These are phyloP conservation scores for Aegilops speltoides DNA, from an alignment of 176 grass and related monocot species.

Conservation along the genomic window DNA sequence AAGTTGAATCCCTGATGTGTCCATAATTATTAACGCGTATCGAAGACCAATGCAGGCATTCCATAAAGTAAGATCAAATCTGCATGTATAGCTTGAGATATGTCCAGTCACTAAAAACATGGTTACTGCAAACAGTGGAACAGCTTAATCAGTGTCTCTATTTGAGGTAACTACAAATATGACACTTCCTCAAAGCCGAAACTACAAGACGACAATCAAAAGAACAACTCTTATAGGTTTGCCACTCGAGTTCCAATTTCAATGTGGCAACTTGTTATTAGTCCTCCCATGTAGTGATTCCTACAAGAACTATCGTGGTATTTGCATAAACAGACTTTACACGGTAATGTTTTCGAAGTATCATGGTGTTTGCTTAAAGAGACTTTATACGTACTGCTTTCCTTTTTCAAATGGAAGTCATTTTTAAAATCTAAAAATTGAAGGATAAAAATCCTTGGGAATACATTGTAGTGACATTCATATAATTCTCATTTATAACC, in stretches of 20 bases:
- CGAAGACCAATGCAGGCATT: background rate
- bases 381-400: background rate
- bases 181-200: background rate
- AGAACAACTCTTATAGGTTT: background rate
- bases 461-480: background rate
- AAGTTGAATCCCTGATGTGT: constrained; percentile 1
- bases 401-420: background rate
- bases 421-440: background rate
- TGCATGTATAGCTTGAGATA: background rate
- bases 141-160: background rate
- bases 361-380: background rate
- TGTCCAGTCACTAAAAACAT: background rate
- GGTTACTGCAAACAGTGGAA: background rate
- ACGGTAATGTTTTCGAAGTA: background rate
- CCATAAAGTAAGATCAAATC: constrained; percentile 20
- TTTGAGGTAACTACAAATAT: background rate
- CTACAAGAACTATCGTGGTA: background rate
- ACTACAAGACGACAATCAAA: background rate
- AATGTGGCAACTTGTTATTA: background rate
- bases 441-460: background rate
- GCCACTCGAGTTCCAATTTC: background rate
- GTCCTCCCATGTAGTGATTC: background rate
- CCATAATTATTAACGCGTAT: background rate
- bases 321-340: background rate
- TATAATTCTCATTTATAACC: background rate